phyloP scores from a whole-genome alignment of 257 asterid species.

The Solanum paucissectum region DNA sequence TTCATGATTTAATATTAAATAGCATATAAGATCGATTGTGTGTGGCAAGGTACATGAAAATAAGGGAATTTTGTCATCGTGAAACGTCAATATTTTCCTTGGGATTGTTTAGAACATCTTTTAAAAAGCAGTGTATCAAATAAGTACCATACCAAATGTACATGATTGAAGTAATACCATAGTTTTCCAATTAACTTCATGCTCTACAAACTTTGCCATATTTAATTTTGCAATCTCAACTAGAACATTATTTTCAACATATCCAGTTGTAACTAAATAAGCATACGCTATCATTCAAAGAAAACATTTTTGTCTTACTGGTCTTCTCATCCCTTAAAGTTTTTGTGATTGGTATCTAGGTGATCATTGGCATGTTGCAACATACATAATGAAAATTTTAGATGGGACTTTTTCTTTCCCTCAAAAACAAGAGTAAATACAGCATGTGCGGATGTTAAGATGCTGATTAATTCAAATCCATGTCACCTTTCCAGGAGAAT shows the following conservation, averaged over 20 bases:
- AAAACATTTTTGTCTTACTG: background rate
- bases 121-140: background rate
- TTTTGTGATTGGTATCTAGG: background rate
- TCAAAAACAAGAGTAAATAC: background rate
- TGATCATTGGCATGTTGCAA: background rate
- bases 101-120: background rate
- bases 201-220: background rate
- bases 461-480: background rate
- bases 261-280: background rate
- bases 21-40: background rate
- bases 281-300: background rate
- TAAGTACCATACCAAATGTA: background rate
- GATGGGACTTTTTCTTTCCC: background rate
- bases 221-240: background rate
- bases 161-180: background rate
- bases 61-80: background rate
- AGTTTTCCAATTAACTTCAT: background rate
- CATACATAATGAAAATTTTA: background rate
- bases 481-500: background rate
- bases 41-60: background rate
- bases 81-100: background rate
- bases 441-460: background rate
- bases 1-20: background rate
- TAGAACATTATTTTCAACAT: background rate
- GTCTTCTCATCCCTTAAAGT: background rate